Percentiles rank a stretch among this genome's conserved stretches.
phyloP scores from a whole-genome alignment of 176 grass and related monocot genomes.

The Carex myosuroides region DNA sequence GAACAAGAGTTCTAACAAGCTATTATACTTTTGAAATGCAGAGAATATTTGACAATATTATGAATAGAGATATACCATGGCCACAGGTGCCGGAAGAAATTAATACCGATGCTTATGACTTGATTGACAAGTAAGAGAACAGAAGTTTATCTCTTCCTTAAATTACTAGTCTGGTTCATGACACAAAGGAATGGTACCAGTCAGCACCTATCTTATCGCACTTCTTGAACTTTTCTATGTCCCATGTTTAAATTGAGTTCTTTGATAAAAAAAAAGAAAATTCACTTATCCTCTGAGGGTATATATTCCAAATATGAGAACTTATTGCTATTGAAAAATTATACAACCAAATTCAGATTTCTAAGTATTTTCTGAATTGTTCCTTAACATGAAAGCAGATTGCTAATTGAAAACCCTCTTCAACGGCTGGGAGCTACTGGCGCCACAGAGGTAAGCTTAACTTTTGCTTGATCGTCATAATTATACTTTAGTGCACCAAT shows the following conservation, averaged over 20 bases:
- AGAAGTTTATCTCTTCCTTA: background rate
- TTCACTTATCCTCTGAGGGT: background rate
- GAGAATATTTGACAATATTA: conserved; percentile 99
- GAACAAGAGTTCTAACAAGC: background rate
- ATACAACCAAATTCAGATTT: background rate
- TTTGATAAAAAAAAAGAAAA: background rate
- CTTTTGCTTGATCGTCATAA: conserved; percentile 24
- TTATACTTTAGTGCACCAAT: background rate
- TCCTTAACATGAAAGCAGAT: conserved; percentile 32
- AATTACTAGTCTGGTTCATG: background rate
- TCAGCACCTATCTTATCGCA: background rate
- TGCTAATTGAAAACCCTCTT: conserved; percentile 72
- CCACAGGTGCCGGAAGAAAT: conserved; percentile 81
- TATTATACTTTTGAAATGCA: conserved; percentile 16
- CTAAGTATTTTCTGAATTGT: background rate
- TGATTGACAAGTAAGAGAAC: conserved; percentile 77
- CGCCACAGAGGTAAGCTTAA: conserved; percentile 67
- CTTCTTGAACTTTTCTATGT: background rate
- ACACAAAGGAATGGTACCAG: background rate
- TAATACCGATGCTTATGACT: conserved; percentile 65
- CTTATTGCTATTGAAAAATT: background rate
- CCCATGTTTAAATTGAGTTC: background rate
- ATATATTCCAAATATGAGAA: background rate
- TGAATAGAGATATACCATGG: conserved; percentile 98
- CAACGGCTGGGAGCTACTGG: conserved; percentile 92